phyloP scores from a whole-genome alignment of 2,329 filamentous ascomycete genomes.

The Paraphaeosphaeria minitans region DNA sequence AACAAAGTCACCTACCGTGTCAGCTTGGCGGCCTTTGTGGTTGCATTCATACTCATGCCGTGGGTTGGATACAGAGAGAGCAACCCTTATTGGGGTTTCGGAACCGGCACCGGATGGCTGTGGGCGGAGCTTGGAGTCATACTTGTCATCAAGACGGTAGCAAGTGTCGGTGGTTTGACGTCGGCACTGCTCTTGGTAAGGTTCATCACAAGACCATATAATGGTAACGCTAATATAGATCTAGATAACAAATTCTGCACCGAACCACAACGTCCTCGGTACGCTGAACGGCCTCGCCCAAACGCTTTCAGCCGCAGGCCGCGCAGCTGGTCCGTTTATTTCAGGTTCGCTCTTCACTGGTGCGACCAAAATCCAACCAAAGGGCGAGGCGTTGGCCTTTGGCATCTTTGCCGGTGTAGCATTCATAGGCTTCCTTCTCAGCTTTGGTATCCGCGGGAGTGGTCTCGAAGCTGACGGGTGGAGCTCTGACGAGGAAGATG shows the following conservation, averaged over 20 bases:
- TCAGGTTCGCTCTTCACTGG: constrained; percentile 86
- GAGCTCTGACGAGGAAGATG: constrained; percentile 46
- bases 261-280: constrained; percentile 82
- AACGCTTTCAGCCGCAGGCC: constrained; percentile 86
- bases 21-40: constrained; percentile 76
- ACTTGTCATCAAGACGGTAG: constrained; percentile 86
- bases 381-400: constrained; percentile 85
- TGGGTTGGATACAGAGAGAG: constrained; percentile 80
- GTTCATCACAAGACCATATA: constrained; percentile 18
- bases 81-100: constrained; percentile 53
- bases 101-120: constrained; percentile 70
- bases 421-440: constrained; percentile 78
- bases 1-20: constrained; percentile 84
- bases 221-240: constrained; percentile 17
- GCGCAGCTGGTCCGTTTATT: constrained; percentile 85
- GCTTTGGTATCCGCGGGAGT: constrained; percentile 74
- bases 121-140: constrained; percentile 81
- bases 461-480: constrained; percentile 64
- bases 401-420: constrained; percentile 84
- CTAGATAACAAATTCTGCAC: constrained; percentile 91
- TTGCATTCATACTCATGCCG: constrained; percentile 86
- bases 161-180: constrained; percentile 85
- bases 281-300: constrained; percentile 93
- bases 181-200: constrained; percentile 84
- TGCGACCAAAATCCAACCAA: constrained; percentile 72